These are phyloP conservation scores for Barnettozyma wickerhamii DNA, from an alignment of 805 yeast genomes.

Conservation along the genomic window DNA sequence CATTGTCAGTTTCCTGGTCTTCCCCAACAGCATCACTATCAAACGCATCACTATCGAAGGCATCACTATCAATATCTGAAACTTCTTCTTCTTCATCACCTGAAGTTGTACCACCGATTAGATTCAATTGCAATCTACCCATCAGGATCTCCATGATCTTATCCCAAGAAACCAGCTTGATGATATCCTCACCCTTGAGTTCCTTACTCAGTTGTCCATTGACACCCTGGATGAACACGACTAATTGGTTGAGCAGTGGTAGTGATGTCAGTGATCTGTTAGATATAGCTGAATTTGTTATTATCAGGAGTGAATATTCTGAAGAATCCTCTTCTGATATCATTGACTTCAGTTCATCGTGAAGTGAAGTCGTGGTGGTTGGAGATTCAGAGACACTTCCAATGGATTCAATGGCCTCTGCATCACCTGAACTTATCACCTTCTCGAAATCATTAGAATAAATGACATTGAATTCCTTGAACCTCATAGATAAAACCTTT, in stretches of 20 bases:
- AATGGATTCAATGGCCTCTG: neutral
- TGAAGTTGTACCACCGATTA: constrained; percentile 6
- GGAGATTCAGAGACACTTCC: neutral
- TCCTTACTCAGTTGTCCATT: neutral
- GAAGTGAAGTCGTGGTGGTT: neutral
- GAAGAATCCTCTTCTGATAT: neutral
- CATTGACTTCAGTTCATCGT: neutral
- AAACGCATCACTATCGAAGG: constrained; percentile 6
- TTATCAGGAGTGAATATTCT: constrained; percentile 12
- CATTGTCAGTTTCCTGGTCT: constrained; percentile 16
- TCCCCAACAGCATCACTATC: constrained; percentile 3
- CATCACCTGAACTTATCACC: constrained; percentile 8
- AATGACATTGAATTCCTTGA: constrained; percentile 13
- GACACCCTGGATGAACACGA: constrained; percentile 9
- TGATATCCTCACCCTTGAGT: neutral
- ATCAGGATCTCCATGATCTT: constrained; percentile 24
- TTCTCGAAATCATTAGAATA: constrained; percentile 11
- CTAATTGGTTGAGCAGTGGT: constrained; percentile 14
- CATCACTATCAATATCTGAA: constrained; percentile 4
- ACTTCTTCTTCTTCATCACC: neutral
- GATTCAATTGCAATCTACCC: constrained; percentile 11
- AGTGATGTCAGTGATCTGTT: constrained; percentile 5
- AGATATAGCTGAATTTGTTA: constrained; percentile 12
- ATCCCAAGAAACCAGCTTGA: constrained; percentile 19
- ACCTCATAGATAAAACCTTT: constrained; percentile 16